Evolutionary conservation across 202 grass and related monocot species (phyloP).

Genomic region (Zizania palustris): DNA sequence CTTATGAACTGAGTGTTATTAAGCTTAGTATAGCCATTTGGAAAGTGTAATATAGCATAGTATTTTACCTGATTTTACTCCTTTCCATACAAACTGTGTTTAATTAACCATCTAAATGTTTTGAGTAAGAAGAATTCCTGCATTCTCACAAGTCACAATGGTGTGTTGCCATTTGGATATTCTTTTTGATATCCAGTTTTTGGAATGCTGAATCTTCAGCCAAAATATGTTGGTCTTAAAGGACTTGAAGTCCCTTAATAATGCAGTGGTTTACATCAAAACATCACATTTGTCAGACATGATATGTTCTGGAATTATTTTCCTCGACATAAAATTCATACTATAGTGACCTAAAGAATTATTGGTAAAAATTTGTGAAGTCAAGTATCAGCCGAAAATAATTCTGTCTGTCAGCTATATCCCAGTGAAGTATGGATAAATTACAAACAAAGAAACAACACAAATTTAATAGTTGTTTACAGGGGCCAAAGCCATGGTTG

Average conservation of each 20-base stretch:
- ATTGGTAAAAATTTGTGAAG: slow-evolving; percentile 2
- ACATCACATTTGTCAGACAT: not conserved
- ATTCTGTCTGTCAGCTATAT: not conserved
- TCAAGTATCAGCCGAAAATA: not conserved
- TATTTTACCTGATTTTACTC: not conserved
- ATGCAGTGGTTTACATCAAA: not conserved
- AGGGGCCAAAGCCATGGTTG: not conserved
- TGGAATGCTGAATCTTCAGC: not conserved
- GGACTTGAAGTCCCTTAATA: not conserved
- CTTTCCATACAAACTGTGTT: not conserved
- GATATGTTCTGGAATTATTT: not conserved
- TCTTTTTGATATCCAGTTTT: not conserved
- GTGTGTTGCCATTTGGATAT: not conserved
- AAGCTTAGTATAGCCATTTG: not conserved
- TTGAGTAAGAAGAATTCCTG: not conserved
- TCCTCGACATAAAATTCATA: not conserved
- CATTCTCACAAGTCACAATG: not conserved
- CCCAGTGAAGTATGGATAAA: slow-evolving; percentile 16
- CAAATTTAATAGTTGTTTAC: not conserved
- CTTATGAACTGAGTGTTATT: not conserved
- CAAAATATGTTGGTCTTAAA: not conserved
- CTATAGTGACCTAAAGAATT: not conserved
- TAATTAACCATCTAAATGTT: not conserved
- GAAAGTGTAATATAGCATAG: not conserved
- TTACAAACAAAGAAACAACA: not conserved